Base-by-base conservation (phyloP, 768 basidiomycete genomes). In the Mycena capillaripes region DNA sequence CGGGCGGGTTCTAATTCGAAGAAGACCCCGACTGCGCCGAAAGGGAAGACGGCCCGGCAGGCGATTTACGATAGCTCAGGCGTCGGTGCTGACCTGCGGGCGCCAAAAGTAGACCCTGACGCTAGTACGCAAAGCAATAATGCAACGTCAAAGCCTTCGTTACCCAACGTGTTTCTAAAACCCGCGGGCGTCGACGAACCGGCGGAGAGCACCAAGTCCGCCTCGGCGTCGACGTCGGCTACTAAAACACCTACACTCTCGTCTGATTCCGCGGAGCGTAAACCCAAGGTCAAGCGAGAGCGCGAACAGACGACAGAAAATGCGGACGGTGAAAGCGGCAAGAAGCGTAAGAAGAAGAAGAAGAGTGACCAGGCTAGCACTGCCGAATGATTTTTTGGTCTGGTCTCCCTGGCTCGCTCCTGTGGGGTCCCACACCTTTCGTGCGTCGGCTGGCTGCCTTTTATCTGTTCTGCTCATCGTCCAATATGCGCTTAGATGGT, bases 171-270 rank as follows among this genome's bases (percentile, higher is more conserved):
- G 11, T 91, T 91, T 79, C 72, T 90, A 70, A 91, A 89, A 75
- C 91, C 91, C 38, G 82, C 85, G 53, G 90, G 89, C 34, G 85
- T 92, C 21, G 90, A 91, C 69, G 88, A 84, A 50, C 88, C 86
- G 38, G 79, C 82, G 63, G 73, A 74, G 21, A 56, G 72, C 67
- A 72, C 66, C 23, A 53, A 73, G 63, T 48, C 40, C 52, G 61
- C n/a, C 44, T 63, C 56, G 21, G 29, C 16, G 38, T 19, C 67
- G 25, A 42, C n/a, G 36, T 21, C 42, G 42, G 19, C 55, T 46
- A n/a, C n/a, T 16, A 16, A 27, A 7, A 32, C 21, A 14, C 17
- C 4, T 12, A n/a, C 40, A 36, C 34, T 32, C 14, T 44, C 42
- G 19, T 44, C 42, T 19, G 44, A 58, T 21, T 30, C 52, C 6